A percentile compares a stretch with the other conserved stretches of the same genome.
Evolutionary conservation across 164 flowering plant genomes (phyloP).

Genomic region (Akebia trifoliata): DNA sequence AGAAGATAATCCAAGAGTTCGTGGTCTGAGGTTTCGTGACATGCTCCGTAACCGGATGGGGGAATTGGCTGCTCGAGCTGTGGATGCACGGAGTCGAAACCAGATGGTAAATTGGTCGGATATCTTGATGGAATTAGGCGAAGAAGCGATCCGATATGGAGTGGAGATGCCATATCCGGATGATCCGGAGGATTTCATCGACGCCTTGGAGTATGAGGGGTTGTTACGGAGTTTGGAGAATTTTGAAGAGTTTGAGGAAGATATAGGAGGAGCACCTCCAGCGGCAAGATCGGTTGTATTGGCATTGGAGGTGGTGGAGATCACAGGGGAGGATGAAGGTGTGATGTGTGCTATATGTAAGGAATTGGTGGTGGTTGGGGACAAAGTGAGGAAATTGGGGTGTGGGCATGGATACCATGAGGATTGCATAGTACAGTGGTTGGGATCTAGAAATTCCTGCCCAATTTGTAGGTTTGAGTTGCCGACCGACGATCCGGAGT

Average conservation of each 20-base stretch:
- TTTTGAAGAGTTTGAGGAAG: constrained; percentile 61
- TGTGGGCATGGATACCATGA: constrained; percentile 82
- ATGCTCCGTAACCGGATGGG: constrained; percentile 48
- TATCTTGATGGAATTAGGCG: constrained; percentile 65
- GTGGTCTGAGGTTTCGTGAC: constrained; percentile 41
- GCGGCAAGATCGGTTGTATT: constrained; percentile 53
- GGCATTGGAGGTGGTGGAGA: constrained; percentile 34
- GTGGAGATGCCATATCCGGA: constrained; percentile 52
- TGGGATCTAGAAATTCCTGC: constrained; percentile 66
- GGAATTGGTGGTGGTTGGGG: constrained; percentile 48
- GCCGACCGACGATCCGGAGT: constrained; percentile 76
- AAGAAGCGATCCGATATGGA: constrained; percentile 60
- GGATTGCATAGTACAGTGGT: constrained; percentile 77
- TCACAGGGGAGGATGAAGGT: constrained; percentile 33
- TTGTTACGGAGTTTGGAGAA: constrained; percentile 67
- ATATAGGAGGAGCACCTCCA: constrained; percentile 74
- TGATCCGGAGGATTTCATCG: constrained; percentile 71
- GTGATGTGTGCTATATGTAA: constrained; percentile 68
- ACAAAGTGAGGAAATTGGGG: constrained; percentile 54
- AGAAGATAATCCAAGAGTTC: too few species aligned
- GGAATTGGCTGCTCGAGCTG: constrained; percentile 42
- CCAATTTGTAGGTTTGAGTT: constrained; percentile 82
- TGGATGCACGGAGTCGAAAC: constrained; percentile 39
- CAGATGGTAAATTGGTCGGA: constrained; percentile 83
- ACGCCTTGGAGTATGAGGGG: constrained; percentile 71